Evolutionary conservation across 2,329 filamentous ascomycete species (phyloP), one percentile per base, ranked within the genome.

Genomic region (Xylariaceae sp.): DNA sequence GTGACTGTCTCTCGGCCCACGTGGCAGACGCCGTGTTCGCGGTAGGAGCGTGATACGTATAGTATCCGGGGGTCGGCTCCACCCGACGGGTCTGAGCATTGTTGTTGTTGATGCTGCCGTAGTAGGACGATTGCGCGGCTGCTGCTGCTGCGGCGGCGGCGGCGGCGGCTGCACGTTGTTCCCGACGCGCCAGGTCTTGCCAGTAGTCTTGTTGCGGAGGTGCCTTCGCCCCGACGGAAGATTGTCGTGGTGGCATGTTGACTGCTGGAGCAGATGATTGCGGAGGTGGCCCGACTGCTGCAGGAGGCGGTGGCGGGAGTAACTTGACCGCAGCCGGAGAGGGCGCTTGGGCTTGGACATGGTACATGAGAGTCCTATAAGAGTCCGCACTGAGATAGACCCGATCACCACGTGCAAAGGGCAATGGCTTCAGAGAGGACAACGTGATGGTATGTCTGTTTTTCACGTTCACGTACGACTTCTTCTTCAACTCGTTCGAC

Each of bases 391-490:
- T 10, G 59, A 53, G 54, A 15, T 58, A 34, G 23, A 60, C 56
- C 1, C 23, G 23, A 30, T 30, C 23, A 30, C 23, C 23, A 30
- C 23, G 23, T 30, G 23, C 23, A 30, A 30, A 30, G 23, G 23
- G 23, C 23, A 30, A 30, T 30, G 57, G 57, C 17, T 23, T n/a
- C 6, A 62, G 13, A 3, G 59, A 62, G 9, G 57, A 23, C 10
- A 60, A 35, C 2, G 17, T 39, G 23, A 62, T 39, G 34, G n/a
- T 55, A 8, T 15, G 42, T 13, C 3, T 54, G 4, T 56, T 6
- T 10, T 23, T 49, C 17, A 45, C 58, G 18, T 61, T 59, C 5
- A 64, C 50, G 42, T 62, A 62, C 6, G 57, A 64, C 13, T 51
- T 56, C 53, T 64, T 63, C 11, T 30, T 51, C 37, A 63, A 13